Evolutionary conservation across 2,329 filamentous ascomycete species (phyloP), one percentile per base, ranked within the genome.

Genomic region (Stemphylium vesicarium): DNA sequence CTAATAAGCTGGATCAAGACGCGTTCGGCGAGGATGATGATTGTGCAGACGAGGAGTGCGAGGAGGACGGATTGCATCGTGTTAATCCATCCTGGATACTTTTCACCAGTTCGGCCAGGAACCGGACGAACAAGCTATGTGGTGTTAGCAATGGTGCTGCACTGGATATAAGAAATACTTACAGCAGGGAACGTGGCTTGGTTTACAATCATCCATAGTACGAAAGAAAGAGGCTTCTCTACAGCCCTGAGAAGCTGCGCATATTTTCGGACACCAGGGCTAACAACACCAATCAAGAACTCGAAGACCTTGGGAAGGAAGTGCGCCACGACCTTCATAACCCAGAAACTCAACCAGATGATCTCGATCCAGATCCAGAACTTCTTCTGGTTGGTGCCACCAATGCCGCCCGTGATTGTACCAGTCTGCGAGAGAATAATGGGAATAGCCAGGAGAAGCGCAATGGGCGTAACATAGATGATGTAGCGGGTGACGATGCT

Each of bases 1-100:
- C 89, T 91, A 72, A 95, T 92, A 56, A 94, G 81, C 75, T 94
- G 91, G 31, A 95, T 88, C 60, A 94, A 81, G 54, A 88, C 80
- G 75, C 91, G 92, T 75, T 95, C 90, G n/a, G 79, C 85, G 13
- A 94, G 82, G 56, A 91, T 87, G 15, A 94, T 83, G 44, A 88
- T 81, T 0, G 88, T 85, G 9, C 87, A 88, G 36, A 89, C 84
- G 41, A 92, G 84, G 26, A 84, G 76, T 2, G 89, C 88, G 18
- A 84, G 85, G 5, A 94, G 79, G 13, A 94, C 81, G 44, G 84
- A 85, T 60, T 84, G 83, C 63, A 93, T 76, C 8, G 81, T 80
- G 31, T 70, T 75, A 63, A 84, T 77, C 85, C 85, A 88, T 2
- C 69, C 29, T 48, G 54, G 60, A 2, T 9, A 16, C 22, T 37